Evolutionary conservation across 2,329 filamentous ascomycete genomes (phyloP).

Genomic region (Septoria linicola): DNA sequence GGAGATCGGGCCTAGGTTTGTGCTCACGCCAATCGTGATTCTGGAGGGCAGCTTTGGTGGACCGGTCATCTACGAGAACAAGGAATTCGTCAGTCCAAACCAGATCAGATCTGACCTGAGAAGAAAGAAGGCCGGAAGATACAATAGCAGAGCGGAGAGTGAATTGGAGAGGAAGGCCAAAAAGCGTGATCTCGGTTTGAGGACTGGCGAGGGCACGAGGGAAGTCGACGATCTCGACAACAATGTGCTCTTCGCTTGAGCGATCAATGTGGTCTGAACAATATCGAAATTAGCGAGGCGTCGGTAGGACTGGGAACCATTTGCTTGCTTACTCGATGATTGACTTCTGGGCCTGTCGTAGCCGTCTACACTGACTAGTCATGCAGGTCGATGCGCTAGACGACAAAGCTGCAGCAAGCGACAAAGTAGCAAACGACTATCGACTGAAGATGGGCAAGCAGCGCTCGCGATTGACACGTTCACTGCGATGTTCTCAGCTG

Average conservation of each 20-base stretch:
- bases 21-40: slow-evolving; percentile 91
- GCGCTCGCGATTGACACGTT: too few relatives aligned
- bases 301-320: slow-evolving; percentile 2
- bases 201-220: slow-evolving; percentile 62
- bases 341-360: too few relatives aligned
- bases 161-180: slow-evolving; percentile 69
- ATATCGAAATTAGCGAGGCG: slow-evolving; percentile 9
- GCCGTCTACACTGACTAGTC: too few relatives aligned
- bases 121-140: slow-evolving; percentile 71
- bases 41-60: slow-evolving; percentile 93
- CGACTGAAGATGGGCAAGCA: too few relatives aligned
- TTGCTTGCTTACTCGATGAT: not conserved
- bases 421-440: too few relatives aligned
- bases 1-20: slow-evolving; percentile 91
- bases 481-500: too few relatives aligned
- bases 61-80: slow-evolving; percentile 97
- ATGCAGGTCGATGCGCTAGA: too few relatives aligned
- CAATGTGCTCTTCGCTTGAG: slow-evolving; percentile 70
- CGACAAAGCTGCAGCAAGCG: too few relatives aligned
- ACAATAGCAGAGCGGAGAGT: slow-evolving; percentile 74
- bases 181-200: slow-evolving; percentile 73
- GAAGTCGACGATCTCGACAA: slow-evolving; percentile 72
- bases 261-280: not conserved
- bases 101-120: slow-evolving; percentile 79
- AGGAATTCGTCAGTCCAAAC: slow-evolving; percentile 95